phyloP scores from a whole-genome alignment of 2,329 filamentous ascomycete genomes.

The Rutstroemia sp. region DNA sequence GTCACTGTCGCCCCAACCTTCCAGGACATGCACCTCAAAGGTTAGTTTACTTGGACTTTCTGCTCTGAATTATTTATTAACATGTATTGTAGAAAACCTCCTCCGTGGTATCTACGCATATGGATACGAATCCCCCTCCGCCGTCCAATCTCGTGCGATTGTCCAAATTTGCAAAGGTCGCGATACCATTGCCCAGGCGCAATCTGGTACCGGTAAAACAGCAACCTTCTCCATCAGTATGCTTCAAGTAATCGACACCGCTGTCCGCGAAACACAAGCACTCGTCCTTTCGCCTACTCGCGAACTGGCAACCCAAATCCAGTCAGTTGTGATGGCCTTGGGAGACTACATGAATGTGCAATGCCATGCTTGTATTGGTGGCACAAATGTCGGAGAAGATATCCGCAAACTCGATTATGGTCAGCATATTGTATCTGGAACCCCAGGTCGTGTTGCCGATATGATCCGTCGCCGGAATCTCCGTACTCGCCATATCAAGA shows the following conservation, averaged over 20 bases:
- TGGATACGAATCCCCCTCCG: constrained; percentile 95
- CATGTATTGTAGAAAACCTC: constrained; percentile 61
- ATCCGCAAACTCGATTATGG: constrained; percentile 97
- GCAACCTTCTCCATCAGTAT: constrained; percentile 95
- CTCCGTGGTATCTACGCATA: constrained; percentile 97
- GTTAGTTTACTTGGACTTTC: constrained; percentile 31
- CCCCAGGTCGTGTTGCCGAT: constrained; percentile 88
- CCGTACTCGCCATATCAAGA: constrained; percentile 69
- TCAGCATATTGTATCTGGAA: constrained; percentile 95
- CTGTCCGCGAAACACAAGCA: constrained; percentile 86
- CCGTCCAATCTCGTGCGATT: constrained; percentile 95
- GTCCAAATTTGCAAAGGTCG: constrained; percentile 98
- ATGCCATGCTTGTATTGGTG: constrained; percentile 97
- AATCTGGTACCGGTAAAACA: constrained; percentile 95
- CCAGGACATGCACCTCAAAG: constrained; percentile 88
- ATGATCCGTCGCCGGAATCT: constrained; percentile 72
- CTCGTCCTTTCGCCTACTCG: constrained; percentile 93
- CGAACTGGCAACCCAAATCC: constrained; percentile 95
- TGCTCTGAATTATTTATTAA: background rate
- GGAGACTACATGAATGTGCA: constrained; percentile 99
- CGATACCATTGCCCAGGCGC: constrained; percentile 96
- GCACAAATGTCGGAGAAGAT: constrained; percentile 95
- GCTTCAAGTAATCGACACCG: constrained; percentile 91
- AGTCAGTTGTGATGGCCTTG: constrained; percentile 98
- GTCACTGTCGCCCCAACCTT: constrained; percentile 92